Base-by-base conservation (phyloP, 176 grass and related monocot genomes). In the Chrysopogon serrulatus region DNA sequence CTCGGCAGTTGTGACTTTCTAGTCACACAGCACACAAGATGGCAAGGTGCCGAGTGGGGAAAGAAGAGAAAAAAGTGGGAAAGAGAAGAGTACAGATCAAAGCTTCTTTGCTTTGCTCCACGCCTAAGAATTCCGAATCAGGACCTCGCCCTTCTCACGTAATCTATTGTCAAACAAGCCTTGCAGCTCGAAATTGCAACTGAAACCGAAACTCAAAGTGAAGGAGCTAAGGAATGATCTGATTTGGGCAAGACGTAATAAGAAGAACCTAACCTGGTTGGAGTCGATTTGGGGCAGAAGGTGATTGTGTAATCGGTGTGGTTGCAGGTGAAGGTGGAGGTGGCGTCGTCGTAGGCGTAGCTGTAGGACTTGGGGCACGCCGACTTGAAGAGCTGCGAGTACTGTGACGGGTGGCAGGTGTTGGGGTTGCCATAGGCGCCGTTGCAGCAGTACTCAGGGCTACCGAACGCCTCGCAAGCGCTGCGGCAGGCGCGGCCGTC, bases 341-440 rank as follows among this genome's bases (percentile, higher is more conserved):
- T 99, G 48, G 91, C 93, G 80, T 99, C 96, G 68, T 99, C 96
- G 73, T 94, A 99, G 31, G 96, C 96, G 45, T 99, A 99, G 83
- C 96, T 99, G 65, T 99, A 99, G 18, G 93, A 90, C 28, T 83
- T 86, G 0, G 96, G 96, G 83, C 96, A 99, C 3, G 96, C 96
- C 2, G 86, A 74, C 86, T 99, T 99, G 87, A 99, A 99, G 85
- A 99, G 56, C 93, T 99, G 77, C 15, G 96, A 96, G 90, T 99
- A 99, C 64, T 85, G 85, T 0, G 96, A 99, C 2, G 96, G 96
- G 34, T 74, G 93, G 81, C 96, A 99, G 7, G 91, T 98, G 67
- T 89, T 47, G 0, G 95, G 95, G 62, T 71, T 98, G 0, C 91
- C 91, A 30, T 72, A 95, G 15, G 90, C 91, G 56, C 95, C 95